phyloP scores from a whole-genome alignment of 495 filamentous ascomycete genomes.

The Penicillium bialowiezense region DNA sequence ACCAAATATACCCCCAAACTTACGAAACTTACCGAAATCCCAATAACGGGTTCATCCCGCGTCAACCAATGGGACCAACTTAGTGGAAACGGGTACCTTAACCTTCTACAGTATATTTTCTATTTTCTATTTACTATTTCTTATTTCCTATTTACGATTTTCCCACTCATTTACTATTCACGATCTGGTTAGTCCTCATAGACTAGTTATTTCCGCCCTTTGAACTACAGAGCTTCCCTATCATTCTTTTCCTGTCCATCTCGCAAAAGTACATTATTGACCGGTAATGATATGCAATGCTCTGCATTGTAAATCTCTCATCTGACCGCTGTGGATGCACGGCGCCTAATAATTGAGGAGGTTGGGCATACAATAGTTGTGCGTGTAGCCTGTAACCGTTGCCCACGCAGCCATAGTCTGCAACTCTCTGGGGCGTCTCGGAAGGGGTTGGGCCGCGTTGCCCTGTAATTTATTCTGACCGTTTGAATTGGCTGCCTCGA shows the following conservation, averaged over 20 bases:
- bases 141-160: neutral
- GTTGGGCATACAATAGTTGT: slow-evolving; percentile 23
- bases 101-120: neutral
- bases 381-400: slow-evolving; percentile 17
- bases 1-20: neutral
- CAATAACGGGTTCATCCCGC: slow-evolving; percentile 13
- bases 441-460: slow-evolving; percentile 18
- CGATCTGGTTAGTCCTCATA: too few relatives aligned
- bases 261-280: neutral
- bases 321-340: slow-evolving; percentile 13
- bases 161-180: too few relatives aligned
- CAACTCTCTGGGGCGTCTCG: neutral
- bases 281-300: neutral
- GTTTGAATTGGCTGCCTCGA: slow-evolving; percentile 4
- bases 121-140: neutral
- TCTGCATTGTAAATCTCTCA: slow-evolving; percentile 3
- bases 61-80: slow-evolving; percentile 14
- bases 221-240: too few relatives aligned
- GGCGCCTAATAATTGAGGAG: slow-evolving; percentile 17
- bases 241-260: too few relatives aligned
- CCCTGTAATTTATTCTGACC: slow-evolving; percentile 13
- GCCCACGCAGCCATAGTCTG: slow-evolving; percentile 14
- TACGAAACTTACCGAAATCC: neutral
- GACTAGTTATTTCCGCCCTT: too few relatives aligned
- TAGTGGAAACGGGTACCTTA: slow-evolving; percentile 15